Base-by-base conservation (phyloP, 495 filamentous ascomycete genomes). In the Xylaria intraflava region DNA sequence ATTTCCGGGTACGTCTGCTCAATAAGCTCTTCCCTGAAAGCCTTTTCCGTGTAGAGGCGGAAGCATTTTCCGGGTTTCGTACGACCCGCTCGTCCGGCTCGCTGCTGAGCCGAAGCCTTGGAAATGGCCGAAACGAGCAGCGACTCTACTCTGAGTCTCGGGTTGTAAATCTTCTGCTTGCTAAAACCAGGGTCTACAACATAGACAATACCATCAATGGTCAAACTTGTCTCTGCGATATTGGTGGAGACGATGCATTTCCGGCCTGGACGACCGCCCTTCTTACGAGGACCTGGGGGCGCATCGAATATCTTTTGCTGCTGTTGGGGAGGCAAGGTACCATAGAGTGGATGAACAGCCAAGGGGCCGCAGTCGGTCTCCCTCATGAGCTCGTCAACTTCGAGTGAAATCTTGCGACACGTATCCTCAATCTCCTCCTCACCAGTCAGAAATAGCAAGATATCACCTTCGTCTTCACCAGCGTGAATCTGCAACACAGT, bases 151-250 rank as follows among this genome's bases (percentile, higher is more conserved):
- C 94, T 87, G 51, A 96, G 88, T 48, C 94, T 84, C 22, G 94
- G 92, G 65, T 97, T 96, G 78, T 97, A 99, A 57, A 99, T 90
- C 72, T 99, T 99, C 67, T 99, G 94, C 77, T 99, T 99, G 68
- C 88, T 95, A 73, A 99, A 99, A 19, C 94, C 94, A 6, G 94
- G 93, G 65, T 99, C 94, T 8, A 99, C 91, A 16, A 99, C 94
- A 58, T 96, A 99, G 22, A 99, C 94, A 54, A 99, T 97, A 65
- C 94, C 94, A 66, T 99, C 94, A 47, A 99, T 99, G 35, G 94
- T 99, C 65, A 97, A 83, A 54, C 84, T 89, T 0, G 94, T 99
- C 72, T 99, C 94, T 7, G 94, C 94, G 66, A 99, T 97, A 66
- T 99, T 99, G 46, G 94, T 99, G 4, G 90, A 86, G 26, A 99